A percentile compares a stretch with the other conserved stretches of the same genome.
These are phyloP conservation scores for Tylopilus felleus DNA, from an alignment of 768 basidiomycete species.

Conservation along the genomic window DNA sequence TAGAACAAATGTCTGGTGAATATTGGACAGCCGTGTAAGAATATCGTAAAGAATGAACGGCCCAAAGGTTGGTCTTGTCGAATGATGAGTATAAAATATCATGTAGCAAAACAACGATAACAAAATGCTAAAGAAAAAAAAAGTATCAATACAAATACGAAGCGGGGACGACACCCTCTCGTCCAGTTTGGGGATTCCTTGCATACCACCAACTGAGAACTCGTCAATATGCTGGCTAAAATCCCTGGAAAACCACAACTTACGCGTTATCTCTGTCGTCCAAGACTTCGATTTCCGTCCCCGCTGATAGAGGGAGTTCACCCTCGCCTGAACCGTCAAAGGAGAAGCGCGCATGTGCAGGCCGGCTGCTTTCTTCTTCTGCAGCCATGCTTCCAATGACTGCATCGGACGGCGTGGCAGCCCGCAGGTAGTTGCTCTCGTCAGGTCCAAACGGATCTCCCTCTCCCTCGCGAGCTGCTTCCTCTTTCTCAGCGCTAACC, in stretches of 20 bases:
- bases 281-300: conserved; percentile 70
- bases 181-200: conserved; percentile 72
- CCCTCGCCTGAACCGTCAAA: conserved; percentile 80
- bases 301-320: conserved; percentile 65
- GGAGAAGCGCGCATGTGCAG: conserved; percentile 78
- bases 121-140: conserved; percentile 23
- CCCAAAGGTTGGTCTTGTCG: conserved; percentile 37
- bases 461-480: conserved; percentile 39
- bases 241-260: conserved; percentile 26
- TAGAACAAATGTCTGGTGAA: conserved; percentile 8
- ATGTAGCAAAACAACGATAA: conserved; percentile 31
- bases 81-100: conserved; percentile 36
- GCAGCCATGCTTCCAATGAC: conserved; percentile 55
- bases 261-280: conserved; percentile 81
- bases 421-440: conserved; percentile 71
- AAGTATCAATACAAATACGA: conserved; percentile 76
- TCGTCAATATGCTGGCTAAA: conserved; percentile 7
- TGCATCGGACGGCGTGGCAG: conserved; percentile 78
- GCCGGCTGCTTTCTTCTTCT: conserved; percentile 64
- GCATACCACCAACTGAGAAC: conserved; percentile 88
- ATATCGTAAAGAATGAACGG: conserved; percentile 35
- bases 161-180: conserved; percentile 88
- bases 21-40: conserved; percentile 19
- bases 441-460: conserved; percentile 65
- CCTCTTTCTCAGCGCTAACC: conserved; percentile 53